A percentile compares a stretch with the other conserved stretches of the same genome.
Evolutionary conservation across 257 asterid species (phyloP).

Genomic region (Voacanga thouarsii): DNA sequence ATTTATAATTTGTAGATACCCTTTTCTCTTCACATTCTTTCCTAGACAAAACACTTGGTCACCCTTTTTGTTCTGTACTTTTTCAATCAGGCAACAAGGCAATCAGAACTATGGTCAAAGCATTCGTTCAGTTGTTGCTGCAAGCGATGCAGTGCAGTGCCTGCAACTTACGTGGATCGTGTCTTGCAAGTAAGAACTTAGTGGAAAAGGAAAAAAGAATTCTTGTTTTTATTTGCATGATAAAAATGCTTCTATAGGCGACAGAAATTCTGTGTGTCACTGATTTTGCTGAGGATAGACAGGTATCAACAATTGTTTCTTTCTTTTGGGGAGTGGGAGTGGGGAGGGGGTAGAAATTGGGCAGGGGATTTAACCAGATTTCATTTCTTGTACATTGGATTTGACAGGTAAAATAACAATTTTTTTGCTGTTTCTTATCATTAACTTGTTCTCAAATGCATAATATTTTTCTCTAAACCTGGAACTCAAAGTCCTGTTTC

Average conservation of each 20-base stretch:
- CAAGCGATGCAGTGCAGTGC: constrained; percentile 49
- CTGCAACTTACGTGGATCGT: constrained; percentile 48
- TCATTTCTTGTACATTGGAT: neutral
- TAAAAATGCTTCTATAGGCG: neutral
- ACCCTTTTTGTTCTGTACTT: constrained; percentile 6
- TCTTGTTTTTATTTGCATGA: neutral
- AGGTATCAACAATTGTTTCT: neutral
- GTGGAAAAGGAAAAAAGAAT: too few species aligned
- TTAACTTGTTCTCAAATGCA: neutral
- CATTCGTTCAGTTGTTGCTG: constrained; percentile 62
- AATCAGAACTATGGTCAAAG: constrained; percentile 53
- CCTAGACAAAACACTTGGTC: neutral
- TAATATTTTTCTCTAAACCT: neutral
- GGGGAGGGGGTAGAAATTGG: neutral
- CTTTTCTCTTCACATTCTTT: neutral
- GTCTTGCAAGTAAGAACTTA: constrained; percentile 52
- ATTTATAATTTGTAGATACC: neutral
- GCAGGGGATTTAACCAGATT: neutral
- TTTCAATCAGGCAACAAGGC: constrained; percentile 55
- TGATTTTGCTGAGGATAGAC: neutral
- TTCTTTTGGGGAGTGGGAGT: neutral
- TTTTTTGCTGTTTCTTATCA: neutral
- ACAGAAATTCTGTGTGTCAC: neutral
- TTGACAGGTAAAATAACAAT: neutral
- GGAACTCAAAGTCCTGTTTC: neutral